phyloP scores from a whole-genome alignment of 495 filamentous ascomycete species.

The Penicillium chermesinum region DNA sequence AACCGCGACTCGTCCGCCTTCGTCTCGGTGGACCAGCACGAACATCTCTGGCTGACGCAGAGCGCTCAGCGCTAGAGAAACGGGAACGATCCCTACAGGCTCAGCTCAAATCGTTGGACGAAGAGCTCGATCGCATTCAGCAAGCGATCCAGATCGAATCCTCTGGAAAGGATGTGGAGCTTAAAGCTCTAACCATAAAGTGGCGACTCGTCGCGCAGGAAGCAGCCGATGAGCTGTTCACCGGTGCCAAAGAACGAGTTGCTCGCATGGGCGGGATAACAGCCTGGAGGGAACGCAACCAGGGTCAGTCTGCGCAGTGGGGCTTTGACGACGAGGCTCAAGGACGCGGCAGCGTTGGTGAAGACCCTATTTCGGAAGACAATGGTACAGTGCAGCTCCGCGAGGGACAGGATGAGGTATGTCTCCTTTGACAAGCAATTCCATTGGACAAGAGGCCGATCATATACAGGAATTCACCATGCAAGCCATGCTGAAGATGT shows the following conservation, averaged over 20 bases:
- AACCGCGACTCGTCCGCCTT: background rate
- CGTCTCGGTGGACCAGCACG: background rate
- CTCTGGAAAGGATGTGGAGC: constrained; percentile 41
- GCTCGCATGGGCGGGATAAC: constrained; percentile 52
- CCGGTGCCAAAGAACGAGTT: constrained; percentile 37
- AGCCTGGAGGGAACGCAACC: constrained; percentile 47
- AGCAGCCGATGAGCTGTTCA: constrained; percentile 50
- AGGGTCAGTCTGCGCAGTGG: constrained; percentile 31
- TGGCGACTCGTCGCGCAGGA: constrained; percentile 45
- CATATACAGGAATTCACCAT: constrained; percentile 56
- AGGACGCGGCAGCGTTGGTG: constrained; percentile 2
- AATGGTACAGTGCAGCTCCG: constrained; percentile 12
- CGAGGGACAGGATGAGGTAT: constrained; percentile 36
- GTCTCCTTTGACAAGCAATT: background rate
- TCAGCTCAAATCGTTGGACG: constrained; percentile 26
- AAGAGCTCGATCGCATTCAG: constrained; percentile 41
- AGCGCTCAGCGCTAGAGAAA: constrained; percentile 27
- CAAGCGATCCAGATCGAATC: constrained; percentile 49
- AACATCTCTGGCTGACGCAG: constrained; percentile 14
- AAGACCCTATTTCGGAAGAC: background rate
- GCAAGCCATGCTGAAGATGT: constrained; percentile 63
- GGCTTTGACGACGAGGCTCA: constrained; percentile 24
- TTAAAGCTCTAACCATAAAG: constrained; percentile 43
- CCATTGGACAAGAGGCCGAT: constrained; percentile 1
- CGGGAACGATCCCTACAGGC: constrained; percentile 31